Conservation (phyloP, 495 filamentous ascomycete genomes). For the Aspergillus sclerotiicarbonarius region DNA sequence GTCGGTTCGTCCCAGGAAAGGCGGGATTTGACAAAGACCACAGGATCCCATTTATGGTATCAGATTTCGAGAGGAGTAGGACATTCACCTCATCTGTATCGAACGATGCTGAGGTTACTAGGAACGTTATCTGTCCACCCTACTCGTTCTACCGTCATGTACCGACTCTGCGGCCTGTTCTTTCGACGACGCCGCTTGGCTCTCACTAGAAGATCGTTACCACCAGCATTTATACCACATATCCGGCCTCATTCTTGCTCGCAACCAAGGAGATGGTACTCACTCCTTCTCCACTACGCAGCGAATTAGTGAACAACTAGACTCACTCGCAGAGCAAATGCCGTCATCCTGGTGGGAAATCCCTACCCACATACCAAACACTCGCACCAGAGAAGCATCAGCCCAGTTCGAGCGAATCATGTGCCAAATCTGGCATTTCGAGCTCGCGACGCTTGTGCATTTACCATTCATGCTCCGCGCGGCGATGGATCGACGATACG, state of each 20-base stretch:
- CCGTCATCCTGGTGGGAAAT: neutral
- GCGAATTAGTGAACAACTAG: slow-evolving; percentile 13
- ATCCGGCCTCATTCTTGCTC: slow-evolving; percentile 15
- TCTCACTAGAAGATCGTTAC: neutral
- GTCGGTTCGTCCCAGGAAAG: neutral
- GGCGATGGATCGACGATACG: slow-evolving; percentile 13
- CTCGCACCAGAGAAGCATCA: slow-evolving; percentile 12
- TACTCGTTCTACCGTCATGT: slow-evolving; percentile 13
- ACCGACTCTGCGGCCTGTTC: slow-evolving; percentile 7
- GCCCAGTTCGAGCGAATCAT: slow-evolving; percentile 14
- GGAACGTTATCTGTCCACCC: slow-evolving; percentile 15
- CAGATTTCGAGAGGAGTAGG: slow-evolving; percentile 17
- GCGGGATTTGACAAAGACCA: neutral
- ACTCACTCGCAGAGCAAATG: slow-evolving; percentile 10
- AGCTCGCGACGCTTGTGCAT: slow-evolving; percentile 11
- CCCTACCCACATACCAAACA: neutral
- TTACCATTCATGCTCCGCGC: slow-evolving; percentile 19
- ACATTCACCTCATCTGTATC: neutral
- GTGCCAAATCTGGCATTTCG: slow-evolving; percentile 17
- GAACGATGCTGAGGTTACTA: slow-evolving; percentile 4
- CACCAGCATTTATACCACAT: slow-evolving; percentile 15
- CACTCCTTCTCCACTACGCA: slow-evolving; percentile 15
- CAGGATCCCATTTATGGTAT: slow-evolving; percentile 12
- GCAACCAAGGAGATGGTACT: slow-evolving; percentile 14
- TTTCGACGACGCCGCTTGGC: slow-evolving; percentile 2